Conservation (phyloP, 495 filamentous ascomycete species). For the Aspergillus biplanus region DNA sequence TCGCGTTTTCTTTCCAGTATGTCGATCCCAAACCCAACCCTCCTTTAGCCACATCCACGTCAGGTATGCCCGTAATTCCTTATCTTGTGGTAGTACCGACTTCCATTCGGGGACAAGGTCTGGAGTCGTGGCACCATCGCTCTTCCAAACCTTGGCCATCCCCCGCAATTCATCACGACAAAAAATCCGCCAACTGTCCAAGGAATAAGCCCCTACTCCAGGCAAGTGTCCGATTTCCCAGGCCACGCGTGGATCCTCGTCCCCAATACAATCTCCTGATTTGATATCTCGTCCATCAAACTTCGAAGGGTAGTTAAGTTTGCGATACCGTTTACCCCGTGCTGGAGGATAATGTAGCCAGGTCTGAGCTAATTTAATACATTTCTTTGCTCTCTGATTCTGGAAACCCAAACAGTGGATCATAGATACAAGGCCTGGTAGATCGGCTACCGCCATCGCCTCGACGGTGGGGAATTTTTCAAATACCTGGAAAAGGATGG, state of each 20-base stretch:
- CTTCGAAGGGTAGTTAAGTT: conserved; percentile 67
- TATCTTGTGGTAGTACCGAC: conserved; percentile 80
- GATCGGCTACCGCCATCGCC: conserved; percentile 62
- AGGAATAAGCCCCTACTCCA: conserved; percentile 79
- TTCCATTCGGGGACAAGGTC: conserved; percentile 76
- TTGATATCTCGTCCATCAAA: conserved; percentile 60
- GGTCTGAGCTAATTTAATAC: conserved; percentile 66
- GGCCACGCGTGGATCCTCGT: conserved; percentile 51
- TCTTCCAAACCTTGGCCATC: conserved; percentile 63
- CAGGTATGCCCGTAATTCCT: conserved; percentile 85
- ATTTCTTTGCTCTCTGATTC: conserved; percentile 60
- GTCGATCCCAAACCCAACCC: conserved; percentile 79
- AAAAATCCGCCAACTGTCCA: conserved; percentile 95
- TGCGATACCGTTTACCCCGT: conserved; percentile 61
- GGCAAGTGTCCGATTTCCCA: conserved; percentile 91
- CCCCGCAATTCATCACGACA: conserved; percentile 79
- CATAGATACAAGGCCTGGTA: conserved; percentile 59
- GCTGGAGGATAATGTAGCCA: conserved; percentile 71
- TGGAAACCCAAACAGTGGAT: conserved; percentile 79
- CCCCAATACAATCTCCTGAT: conserved; percentile 49
- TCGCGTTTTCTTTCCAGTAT: conserved; percentile 64
- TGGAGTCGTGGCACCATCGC: conserved; percentile 32
- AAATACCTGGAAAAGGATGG: conserved; percentile 73
- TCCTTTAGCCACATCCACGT: conserved; percentile 91
- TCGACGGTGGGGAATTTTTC: conserved; percentile 67